Conservation (phyloP, 2,329 filamentous ascomycete genomes). For the Metarhizium anisopliae region DNA sequence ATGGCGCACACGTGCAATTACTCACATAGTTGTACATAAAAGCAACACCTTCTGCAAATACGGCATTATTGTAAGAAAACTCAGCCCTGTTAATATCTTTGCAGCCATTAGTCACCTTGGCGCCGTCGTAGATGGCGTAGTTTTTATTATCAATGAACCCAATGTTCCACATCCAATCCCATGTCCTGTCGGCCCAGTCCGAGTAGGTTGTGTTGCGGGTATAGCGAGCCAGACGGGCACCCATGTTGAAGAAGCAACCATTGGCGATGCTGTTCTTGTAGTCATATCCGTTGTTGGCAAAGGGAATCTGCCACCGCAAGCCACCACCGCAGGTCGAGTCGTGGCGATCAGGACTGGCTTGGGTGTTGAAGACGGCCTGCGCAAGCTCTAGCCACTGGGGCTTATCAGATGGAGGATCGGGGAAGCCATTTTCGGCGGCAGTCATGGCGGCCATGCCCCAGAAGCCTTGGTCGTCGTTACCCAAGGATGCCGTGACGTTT, state of each 20-base stretch:
- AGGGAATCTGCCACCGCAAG: conserved; percentile 69
- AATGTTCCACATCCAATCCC: conserved; percentile 49
- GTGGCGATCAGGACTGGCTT: conserved; percentile 49
- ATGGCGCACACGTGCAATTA: neutral
- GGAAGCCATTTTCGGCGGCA: conserved; percentile 49
- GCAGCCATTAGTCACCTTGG: conserved; percentile 42
- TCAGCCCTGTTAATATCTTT: conserved; percentile 45
- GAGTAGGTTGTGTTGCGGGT: conserved; percentile 57
- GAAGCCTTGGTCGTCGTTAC: conserved; percentile 59
- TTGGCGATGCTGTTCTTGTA: conserved; percentile 61
- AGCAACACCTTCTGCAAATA: conserved; percentile 49
- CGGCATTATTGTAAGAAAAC: conserved; percentile 53
- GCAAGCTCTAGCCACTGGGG: conserved; percentile 49
- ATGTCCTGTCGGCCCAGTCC: conserved; percentile 54
- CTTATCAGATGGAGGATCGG: conserved; percentile 38
- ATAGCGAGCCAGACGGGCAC: conserved; percentile 63
- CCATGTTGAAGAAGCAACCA: conserved; percentile 55
- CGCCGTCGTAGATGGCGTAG: conserved; percentile 54
- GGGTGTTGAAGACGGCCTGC: conserved; percentile 54
- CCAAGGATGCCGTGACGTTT: conserved; percentile 42
- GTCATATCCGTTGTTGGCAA: conserved; percentile 64
- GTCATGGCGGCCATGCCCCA: conserved; percentile 58
- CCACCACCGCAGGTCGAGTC: conserved; percentile 47
- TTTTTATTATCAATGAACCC: conserved; percentile 49
- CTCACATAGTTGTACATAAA: conserved; percentile 54